phyloP scores from a whole-genome alignment of 768 basidiomycete genomes.

The Pholiota molesta region DNA sequence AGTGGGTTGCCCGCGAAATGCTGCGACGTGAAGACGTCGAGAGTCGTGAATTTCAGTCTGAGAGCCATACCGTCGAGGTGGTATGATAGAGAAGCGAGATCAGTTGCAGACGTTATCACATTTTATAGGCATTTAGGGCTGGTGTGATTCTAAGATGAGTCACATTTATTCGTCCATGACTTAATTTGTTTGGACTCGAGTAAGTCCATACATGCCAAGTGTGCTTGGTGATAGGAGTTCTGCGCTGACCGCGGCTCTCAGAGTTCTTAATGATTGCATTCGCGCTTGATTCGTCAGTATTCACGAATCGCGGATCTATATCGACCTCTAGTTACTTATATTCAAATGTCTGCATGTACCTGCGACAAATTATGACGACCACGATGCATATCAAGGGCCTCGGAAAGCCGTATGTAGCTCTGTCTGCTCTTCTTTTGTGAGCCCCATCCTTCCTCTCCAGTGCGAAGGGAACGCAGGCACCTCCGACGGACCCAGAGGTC shows the following conservation, averaged over 20 bases:
- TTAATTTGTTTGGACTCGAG: neutral
- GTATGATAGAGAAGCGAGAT: neutral
- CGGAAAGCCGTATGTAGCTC: slow-evolving; percentile 28
- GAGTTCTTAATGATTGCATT: no score
- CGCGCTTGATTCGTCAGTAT: no score
- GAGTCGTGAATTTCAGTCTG: slow-evolving; percentile 26
- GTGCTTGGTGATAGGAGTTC: neutral
- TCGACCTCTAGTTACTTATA: no score
- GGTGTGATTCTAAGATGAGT: neutral
- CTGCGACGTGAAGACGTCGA: slow-evolving; percentile 47
- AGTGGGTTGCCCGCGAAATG: slow-evolving; percentile 47
- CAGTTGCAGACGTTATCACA: neutral
- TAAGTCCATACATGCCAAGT: no score
- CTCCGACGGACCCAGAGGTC: slow-evolving; percentile 29
- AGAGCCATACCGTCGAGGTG: slow-evolving; percentile 9
- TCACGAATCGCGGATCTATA: no score
- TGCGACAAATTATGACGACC: no score
- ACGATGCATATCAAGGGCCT: no score
- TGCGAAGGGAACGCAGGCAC: slow-evolving; percentile 46
- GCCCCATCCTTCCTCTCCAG: slow-evolving; percentile 78
- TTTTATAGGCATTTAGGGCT: neutral
- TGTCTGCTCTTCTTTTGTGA: slow-evolving; percentile 60
- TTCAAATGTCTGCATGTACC: no score
- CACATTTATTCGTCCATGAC: neutral
- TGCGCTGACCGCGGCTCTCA: no score